phyloP scores from a whole-genome alignment of 108 stramenopile species.

The Cyclotella cryptica region DNA sequence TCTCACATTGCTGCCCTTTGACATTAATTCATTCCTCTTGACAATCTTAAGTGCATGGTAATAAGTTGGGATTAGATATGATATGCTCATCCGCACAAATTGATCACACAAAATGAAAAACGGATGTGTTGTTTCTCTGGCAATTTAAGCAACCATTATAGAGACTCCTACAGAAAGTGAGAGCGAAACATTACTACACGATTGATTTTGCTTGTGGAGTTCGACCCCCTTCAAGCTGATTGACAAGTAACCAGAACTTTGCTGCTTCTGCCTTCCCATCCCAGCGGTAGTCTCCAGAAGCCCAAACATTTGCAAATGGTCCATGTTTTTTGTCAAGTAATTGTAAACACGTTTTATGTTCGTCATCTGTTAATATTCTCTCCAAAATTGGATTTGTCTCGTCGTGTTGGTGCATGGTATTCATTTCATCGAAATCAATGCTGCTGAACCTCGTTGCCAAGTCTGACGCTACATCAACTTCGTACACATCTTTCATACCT shows the following conservation, averaged over 20 bases:
- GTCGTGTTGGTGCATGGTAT: slow-evolving; percentile 16
- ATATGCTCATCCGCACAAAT: too few relatives aligned
- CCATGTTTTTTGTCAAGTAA: slow-evolving; percentile 60
- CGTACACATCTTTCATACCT: slow-evolving; percentile 72
- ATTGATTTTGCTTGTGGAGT: too few relatives aligned
- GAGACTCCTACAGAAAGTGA: too few relatives aligned
- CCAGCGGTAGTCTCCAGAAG: slow-evolving; percentile 62
- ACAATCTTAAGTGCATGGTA: too few relatives aligned
- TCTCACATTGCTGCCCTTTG: too few relatives aligned
- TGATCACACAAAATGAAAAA: too few relatives aligned
- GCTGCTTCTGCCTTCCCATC: slow-evolving; percentile 66
- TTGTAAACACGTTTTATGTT: slow-evolving; percentile 35
- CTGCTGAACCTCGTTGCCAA: slow-evolving; percentile 61
- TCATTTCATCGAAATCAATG: slow-evolving; percentile 37
- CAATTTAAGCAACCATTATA: too few relatives aligned
- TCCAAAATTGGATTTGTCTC: slow-evolving; percentile 37
- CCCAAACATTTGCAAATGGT: slow-evolving; percentile 74
- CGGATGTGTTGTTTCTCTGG: too few relatives aligned
- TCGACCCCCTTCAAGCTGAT: neutral
- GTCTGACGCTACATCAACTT: slow-evolving; percentile 64
- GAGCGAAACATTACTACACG: too few relatives aligned
- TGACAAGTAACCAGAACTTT: slow-evolving; percentile 59
- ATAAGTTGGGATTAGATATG: too few relatives aligned
- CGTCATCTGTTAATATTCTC: slow-evolving; percentile 52
- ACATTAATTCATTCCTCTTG: too few relatives aligned